Evolutionary conservation across 2,329 filamentous ascomycete genomes (phyloP), one percentile per base, ranked within the genome.

Genomic region (Arachnomyces sp.): DNA sequence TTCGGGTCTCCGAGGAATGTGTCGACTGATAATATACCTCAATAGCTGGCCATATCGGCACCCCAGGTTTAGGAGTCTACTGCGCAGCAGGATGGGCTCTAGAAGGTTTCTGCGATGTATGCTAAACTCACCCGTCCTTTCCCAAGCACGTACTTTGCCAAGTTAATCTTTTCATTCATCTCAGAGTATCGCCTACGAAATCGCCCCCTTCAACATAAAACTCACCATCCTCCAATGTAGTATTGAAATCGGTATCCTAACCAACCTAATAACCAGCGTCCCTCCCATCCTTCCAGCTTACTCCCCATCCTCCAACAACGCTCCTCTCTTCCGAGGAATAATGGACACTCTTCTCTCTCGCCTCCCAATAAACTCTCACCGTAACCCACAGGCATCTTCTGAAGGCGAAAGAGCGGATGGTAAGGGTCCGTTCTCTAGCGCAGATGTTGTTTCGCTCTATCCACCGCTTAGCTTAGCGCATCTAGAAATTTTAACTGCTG

Each of bases 131-230:
- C 11, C 17, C 12, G 16, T n/a, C 1, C 6, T 28, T 37, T n/a
- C n/a, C 17, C 9, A 21, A 25, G n/a, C n/a, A n/a, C n/a, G n/a
- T n/a, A 5, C 21, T 9, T 25, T 25, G 5, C 21, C 5, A 5
- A 9, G 21, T 5, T 5, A 25, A 25, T 25, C 9, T 5, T 39
- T 39, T 36, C 34, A 43, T n/a, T 16, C 11, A 7, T 2, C 17
- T 2, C 45, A 74, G 71, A 79, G 86, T 44, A 74, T 98, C 16
- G 89, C 90, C 1, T 98, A 95, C 64, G 92, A 98, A 65, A 84
- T 98, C 48, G 85, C 90, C 1, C 92, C 92, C 0, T 96, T 96
- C 70, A 95, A 95, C 65, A 80, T 96, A 67, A 94, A 90, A 63
- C 78, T 96, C 62, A 95, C 88, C 31, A 89, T 96, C 50, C 83